Conservation (phyloP, 345 rosid species). For the Anacardium occidentale region DNA sequence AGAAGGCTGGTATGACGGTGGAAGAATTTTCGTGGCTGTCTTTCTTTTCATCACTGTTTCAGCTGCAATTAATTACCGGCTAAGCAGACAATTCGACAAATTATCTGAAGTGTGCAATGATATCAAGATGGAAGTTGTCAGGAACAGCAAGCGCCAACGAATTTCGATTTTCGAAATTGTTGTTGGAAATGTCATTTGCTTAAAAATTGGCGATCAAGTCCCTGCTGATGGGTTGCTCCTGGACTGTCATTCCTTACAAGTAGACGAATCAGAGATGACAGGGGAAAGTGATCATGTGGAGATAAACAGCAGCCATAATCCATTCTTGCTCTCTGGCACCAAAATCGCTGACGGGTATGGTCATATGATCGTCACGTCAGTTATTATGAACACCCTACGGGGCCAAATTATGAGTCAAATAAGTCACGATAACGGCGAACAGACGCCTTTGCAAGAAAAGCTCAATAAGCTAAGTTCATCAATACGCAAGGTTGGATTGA, state of each 20-base stretch:
- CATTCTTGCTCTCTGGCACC: slow-evolving; percentile 61
- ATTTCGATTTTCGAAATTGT: slow-evolving; percentile 59
- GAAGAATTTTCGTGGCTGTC: slow-evolving; percentile 57
- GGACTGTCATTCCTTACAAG: slow-evolving; percentile 44
- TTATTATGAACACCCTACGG: slow-evolving; percentile 73
- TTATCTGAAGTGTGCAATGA: slow-evolving; percentile 51
- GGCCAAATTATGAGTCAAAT: slow-evolving; percentile 76
- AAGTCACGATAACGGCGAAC: slow-evolving; percentile 38
- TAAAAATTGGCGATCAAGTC: slow-evolving; percentile 66
- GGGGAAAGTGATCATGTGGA: slow-evolving; percentile 56
- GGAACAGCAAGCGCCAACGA: slow-evolving; percentile 44
- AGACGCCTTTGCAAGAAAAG: slow-evolving; percentile 65
- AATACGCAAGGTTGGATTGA: slow-evolving; percentile 57
- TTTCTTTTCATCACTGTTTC: slow-evolving; percentile 55
- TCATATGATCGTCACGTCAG: slow-evolving; percentile 61
- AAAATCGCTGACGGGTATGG: slow-evolving; percentile 56
- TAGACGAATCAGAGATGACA: slow-evolving; percentile 68
- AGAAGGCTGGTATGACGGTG: slow-evolving; percentile 80
- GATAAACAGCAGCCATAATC: slow-evolving; percentile 34
- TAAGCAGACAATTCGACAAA: slow-evolving; percentile 50
- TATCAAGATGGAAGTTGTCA: slow-evolving; percentile 48
- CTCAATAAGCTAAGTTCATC: slow-evolving; percentile 66
- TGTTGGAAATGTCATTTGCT: slow-evolving; percentile 56
- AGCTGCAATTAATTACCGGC: slow-evolving; percentile 48
- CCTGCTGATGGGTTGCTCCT: slow-evolving; percentile 67